Conservation (phyloP, 306 rosid species). For the Canavalia ensiformis region DNA sequence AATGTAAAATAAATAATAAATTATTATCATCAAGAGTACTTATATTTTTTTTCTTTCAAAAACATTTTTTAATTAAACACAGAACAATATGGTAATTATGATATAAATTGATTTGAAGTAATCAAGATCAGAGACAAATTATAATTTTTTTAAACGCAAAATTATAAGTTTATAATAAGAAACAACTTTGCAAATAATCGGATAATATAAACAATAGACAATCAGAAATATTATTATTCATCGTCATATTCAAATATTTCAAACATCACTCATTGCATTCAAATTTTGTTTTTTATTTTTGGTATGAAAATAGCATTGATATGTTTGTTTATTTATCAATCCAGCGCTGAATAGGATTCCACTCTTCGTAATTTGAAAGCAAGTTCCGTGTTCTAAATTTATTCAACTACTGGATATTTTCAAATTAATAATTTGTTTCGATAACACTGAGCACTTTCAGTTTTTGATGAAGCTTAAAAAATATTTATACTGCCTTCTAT, state of each 20-base stretch:
- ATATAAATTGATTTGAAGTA: too few species aligned
- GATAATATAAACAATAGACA: neutral
- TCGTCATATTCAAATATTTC: neutral
- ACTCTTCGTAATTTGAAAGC: neutral
- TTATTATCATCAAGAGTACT: too few species aligned
- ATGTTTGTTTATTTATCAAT: conserved; percentile 17
- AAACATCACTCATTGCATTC: neutral
- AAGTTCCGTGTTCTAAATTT: conserved; percentile 11
- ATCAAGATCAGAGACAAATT: neutral
- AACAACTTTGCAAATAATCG: neutral
- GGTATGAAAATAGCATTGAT: neutral
- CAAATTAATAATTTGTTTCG: neutral
- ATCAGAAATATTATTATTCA: neutral
- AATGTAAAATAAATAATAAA: too few species aligned
- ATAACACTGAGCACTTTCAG: neutral
- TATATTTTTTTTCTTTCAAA: too few species aligned
- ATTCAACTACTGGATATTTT: neutral
- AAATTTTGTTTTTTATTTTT: neutral
- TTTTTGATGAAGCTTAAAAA: neutral
- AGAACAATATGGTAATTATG: too few species aligned
- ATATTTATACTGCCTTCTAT: too few species aligned
- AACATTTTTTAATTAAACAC: neutral
- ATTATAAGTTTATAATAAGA: neutral
- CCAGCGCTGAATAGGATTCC: neutral
- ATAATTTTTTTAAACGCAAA: too few species aligned